These are phyloP conservation scores for Acacia crassicarpa DNA, from an alignment of 306 rosid genomes.

Conservation along the genomic window DNA sequence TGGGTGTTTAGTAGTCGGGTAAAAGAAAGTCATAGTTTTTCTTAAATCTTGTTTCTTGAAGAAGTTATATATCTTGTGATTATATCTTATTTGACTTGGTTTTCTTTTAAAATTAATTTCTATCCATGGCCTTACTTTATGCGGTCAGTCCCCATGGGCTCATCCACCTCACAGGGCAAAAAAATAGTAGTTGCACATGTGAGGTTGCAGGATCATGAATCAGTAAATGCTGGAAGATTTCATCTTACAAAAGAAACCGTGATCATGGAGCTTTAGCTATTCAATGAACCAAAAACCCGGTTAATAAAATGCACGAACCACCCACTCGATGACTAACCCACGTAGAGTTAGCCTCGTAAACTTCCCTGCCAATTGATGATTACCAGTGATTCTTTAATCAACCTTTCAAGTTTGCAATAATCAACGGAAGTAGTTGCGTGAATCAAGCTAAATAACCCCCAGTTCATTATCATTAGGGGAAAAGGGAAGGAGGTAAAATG, in stretches of 20 bases:
- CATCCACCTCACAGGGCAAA: not conserved
- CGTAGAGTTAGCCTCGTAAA: not conserved
- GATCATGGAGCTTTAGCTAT: constrained; percentile 14
- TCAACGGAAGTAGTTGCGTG: not conserved
- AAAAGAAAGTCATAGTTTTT: not conserved
- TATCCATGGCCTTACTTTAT: not conserved
- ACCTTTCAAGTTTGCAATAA: constrained; percentile 12
- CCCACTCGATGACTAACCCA: not conserved
- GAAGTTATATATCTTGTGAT: not conserved
- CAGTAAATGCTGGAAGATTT: not conserved
- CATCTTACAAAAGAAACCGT: not conserved
- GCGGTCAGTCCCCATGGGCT: not conserved
- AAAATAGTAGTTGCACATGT: constrained; percentile 29
- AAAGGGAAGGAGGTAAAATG: not conserved
- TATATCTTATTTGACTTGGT: not conserved
- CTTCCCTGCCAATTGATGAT: not conserved
- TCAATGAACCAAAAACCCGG: not conserved
- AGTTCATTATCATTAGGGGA: not conserved
- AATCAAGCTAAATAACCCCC: not conserved
- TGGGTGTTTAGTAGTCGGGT: not conserved
- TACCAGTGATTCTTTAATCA: not conserved
- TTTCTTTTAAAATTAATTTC: not conserved
- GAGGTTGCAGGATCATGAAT: constrained; percentile 9
- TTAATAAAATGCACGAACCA: not conserved
- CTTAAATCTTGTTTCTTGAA: not conserved